Evolutionary conservation across 306 rosid species (phyloP), one percentile per base, ranked within the genome.

Genomic region (Acmispon strigosus): DNA sequence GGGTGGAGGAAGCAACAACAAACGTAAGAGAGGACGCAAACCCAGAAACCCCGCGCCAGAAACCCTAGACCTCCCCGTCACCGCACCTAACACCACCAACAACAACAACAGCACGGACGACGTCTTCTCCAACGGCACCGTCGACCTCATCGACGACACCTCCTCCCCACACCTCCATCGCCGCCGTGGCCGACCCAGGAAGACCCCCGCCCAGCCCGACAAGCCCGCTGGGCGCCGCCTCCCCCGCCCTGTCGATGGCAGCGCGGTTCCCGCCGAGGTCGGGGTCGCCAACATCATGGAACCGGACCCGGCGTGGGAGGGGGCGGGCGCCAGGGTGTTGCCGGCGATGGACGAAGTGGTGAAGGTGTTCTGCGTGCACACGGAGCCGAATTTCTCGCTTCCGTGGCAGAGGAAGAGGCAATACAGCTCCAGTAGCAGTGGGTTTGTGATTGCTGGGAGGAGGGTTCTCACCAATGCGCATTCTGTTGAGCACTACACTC

Each of bases 361-460:
- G 62, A 95, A 91, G 81, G 97, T 95, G 48, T 89, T 95, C 51
- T 91, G 97, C 20, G 92, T 85, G 5, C 99, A 95, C 45, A 91
- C 99, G 1, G 96, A 91, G 73, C 97, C 99, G 16, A 95, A 95
- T 78, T 91, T 95, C 72, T 95, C 99, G 16, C 69, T 89, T n/a
- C 97, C 97, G 1, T 91, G 99, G 99, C 99, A 91, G 91, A 81
- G 97, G 78, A 95, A 89, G 85, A 80, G 95, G 72, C 99, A 87
- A 48, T 95, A 83, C 54, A 89, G 96, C 76, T 87, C 97, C 5
- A 91, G 96, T 59, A 91, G 99, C 45, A 95, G 96, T 72, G 99
- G 99, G 36, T 95, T 95, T 69, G 89, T 95, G 65, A 89, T 95
- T 19, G 75, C 86, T 6, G 92, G 92, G 7, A 79, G 82, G 76